phyloP scores from a whole-genome alignment of 83 land plant genomes.

The Thuja plicata region DNA sequence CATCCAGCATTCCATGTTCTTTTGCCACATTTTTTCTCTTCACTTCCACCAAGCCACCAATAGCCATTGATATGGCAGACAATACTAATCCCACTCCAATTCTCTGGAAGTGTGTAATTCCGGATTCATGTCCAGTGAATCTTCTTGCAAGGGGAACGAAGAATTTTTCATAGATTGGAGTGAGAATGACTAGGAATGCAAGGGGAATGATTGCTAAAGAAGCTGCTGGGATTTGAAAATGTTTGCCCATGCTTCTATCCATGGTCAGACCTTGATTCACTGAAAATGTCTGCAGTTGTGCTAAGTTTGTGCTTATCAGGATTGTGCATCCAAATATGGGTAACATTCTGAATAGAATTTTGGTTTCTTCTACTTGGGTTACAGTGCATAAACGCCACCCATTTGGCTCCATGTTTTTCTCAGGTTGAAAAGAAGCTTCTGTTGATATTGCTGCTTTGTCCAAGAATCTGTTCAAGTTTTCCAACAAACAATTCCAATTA shows the following conservation, averaged over 20 bases:
- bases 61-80: slow-evolving; percentile 32
- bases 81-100: too few species aligned
- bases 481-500: background rate
- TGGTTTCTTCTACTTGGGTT: slow-evolving; percentile 60
- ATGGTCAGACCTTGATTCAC: slow-evolving; percentile 49
- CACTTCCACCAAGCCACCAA: slow-evolving; percentile 46
- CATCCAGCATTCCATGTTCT: slow-evolving; percentile 34
- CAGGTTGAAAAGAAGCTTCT: background rate
- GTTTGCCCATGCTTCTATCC: slow-evolving; percentile 37
- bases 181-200: slow-evolving; percentile 24
- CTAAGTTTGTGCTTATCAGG: slow-evolving; percentile 32
- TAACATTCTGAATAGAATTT: slow-evolving; percentile 36
- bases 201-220: slow-evolving; percentile 37
- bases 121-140: slow-evolving; percentile 27
- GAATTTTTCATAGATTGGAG: slow-evolving; percentile 46
- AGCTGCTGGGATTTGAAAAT: slow-evolving; percentile 60
- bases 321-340: slow-evolving; percentile 53
- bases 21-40: slow-evolving; percentile 29
- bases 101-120: slow-evolving; percentile 30
- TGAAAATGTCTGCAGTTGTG: slow-evolving; percentile 60
- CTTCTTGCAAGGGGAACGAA: slow-evolving; percentile 40
- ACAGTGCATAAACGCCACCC: slow-evolving; percentile 47
- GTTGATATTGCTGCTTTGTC: slow-evolving; percentile 29
- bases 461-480: slow-evolving; percentile 2
- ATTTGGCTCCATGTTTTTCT: background rate